phyloP scores from a whole-genome alignment of 495 filamentous ascomycete genomes.

The Lasiosphaeria hispida region DNA sequence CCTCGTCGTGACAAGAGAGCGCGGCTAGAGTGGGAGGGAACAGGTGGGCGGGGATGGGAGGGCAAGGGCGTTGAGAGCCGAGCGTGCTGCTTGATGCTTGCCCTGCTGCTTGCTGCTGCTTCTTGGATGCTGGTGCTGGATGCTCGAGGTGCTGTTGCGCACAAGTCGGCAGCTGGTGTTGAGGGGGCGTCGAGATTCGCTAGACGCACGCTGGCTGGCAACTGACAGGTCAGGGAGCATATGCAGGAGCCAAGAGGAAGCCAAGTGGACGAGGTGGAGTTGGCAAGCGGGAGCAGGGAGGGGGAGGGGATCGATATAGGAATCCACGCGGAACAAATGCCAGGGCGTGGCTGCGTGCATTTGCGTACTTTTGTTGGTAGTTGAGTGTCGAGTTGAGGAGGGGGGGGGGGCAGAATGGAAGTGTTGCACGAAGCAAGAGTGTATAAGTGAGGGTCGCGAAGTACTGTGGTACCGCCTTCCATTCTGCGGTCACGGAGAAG shows the following conservation, averaged over 20 bases:
- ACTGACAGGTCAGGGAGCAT: slow-evolving; percentile 9
- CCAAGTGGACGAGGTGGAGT: slow-evolving; percentile 10
- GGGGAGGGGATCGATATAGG: slow-evolving; percentile 9
- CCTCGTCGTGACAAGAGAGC: slow-evolving; percentile 16
- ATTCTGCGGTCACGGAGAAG: too few relatives aligned
- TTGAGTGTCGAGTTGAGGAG: too few relatives aligned
- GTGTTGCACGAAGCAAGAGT: too few relatives aligned
- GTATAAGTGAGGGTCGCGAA: too few relatives aligned
- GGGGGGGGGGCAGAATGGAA: too few relatives aligned
- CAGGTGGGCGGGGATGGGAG: slow-evolving; percentile 15
- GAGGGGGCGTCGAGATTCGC: too few relatives aligned
- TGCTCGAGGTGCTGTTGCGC: too few relatives aligned
- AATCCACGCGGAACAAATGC: background rate
- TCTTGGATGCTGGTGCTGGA: background rate
- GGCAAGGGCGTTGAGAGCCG: background rate
- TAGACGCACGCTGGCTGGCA: background rate
- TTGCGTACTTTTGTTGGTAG: too few relatives aligned
- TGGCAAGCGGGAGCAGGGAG: background rate
- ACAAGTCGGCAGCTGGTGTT: too few relatives aligned
- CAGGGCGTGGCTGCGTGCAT: background rate
- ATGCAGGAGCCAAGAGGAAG: slow-evolving; percentile 12
- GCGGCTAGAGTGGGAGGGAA: slow-evolving; percentile 5
- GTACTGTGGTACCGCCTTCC: too few relatives aligned
- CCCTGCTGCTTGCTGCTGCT: background rate
- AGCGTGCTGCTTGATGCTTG: background rate